Conservation (phyloP, 2,329 filamentous ascomycete genomes). For the Colletotrichum aenigma region DNA sequence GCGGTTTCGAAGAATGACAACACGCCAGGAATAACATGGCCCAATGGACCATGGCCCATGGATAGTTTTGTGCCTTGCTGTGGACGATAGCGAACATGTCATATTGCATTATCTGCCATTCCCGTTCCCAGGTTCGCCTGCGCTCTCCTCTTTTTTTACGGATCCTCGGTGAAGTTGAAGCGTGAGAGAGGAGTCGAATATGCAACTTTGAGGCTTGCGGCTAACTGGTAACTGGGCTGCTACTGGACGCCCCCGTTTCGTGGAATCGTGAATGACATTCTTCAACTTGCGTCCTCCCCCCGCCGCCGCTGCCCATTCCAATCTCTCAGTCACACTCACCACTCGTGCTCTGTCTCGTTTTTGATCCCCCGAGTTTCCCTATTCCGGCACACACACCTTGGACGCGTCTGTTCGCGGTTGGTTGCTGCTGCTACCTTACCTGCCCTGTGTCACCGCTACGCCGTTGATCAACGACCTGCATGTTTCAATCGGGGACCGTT, state of each 20-base stretch:
- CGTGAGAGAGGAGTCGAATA: neutral
- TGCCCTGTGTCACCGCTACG: neutral
- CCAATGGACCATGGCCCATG: neutral
- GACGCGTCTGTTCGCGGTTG: neutral
- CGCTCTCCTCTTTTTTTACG: neutral
- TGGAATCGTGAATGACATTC: neutral
- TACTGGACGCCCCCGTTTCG: neutral
- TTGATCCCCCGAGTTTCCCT: neutral
- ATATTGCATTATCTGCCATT: neutral
- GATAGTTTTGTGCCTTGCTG: neutral
- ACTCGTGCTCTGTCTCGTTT: neutral
- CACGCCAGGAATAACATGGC: neutral
- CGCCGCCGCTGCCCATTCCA: neutral
- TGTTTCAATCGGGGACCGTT: conserved; percentile 13
- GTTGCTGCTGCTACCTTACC: neutral
- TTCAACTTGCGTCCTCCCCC: neutral
- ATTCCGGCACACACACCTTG: neutral
- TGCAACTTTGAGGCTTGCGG: neutral
- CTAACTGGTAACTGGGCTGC: neutral
- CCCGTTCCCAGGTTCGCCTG: neutral
- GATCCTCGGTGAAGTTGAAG: neutral
- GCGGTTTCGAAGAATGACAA: neutral
- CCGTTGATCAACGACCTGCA: neutral
- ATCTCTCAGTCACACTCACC: neutral
- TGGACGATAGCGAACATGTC: neutral